Base-by-base conservation (phyloP, 2,329 filamentous ascomycete species). In the Colletotrichum scovillei region DNA sequence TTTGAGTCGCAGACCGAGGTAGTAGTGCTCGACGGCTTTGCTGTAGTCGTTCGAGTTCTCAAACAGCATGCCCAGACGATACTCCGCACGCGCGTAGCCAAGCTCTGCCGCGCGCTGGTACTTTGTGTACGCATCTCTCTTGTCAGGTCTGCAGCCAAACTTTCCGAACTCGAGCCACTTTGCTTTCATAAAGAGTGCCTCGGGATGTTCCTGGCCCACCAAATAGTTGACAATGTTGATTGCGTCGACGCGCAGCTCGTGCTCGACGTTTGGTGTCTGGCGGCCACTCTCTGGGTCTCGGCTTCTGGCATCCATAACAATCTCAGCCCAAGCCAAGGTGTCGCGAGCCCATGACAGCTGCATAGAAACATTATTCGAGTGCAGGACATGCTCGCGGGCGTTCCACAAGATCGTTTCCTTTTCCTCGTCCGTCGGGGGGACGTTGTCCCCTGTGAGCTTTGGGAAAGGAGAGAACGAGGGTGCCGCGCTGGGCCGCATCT, bases 111-210 rank as follows among this genome's bases (percentile, higher is more conserved):
- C 94, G 78, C 92, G 89, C 75, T 92, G 91, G 84, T 98, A 99
- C 78, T 93, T 94, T 74, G 92, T 85, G 81, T 97, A 98, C 8
- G 97, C 96, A 84, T 98, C 96, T 79, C 96, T 95, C 85, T 97
- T 98, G 86, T 99, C 97, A 73, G 95, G 88, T 32, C 95, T 91
- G 82, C 93, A 92, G 52, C 95, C 95, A 80, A 98, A 98, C 80
- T 98, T 97, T 77, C 97, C 97, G 87, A 98, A 99, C 81, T 99
- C 97, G 63, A 97, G 88, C 97, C 97, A 99, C 89, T 97, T 98
- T 73, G 95, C 94, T 78, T 92, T 92, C 86, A 98, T 94, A 81
- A 98, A 99, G 76, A 97, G 91, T 28, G 97, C 97, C 80, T 97
- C 95, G 28, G 97, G 97, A 78, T 99, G 97, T 75, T 93, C 91